Evolutionary conservation across 345 rosid genomes (phyloP), one percentile per base, ranked within the genome.

Genomic region (Murraya paniculata): DNA sequence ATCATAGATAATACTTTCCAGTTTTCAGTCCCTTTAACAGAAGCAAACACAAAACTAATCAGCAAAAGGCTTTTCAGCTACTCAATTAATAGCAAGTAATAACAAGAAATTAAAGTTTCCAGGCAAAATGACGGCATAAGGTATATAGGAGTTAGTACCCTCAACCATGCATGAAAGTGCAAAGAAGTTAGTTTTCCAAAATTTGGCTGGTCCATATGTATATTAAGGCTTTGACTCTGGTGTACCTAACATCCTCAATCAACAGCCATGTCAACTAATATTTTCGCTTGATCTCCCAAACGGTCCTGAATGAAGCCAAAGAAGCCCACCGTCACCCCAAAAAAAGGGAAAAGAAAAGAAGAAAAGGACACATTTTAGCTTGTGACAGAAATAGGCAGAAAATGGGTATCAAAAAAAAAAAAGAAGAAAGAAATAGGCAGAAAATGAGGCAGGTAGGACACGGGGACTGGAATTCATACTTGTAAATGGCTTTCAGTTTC

Each of bases 211-310:
- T 92, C 97, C 98, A 94, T 92, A 69, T 94, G 97, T 75, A 94
- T 93, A 58, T 95, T 95, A 77, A 93, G 87, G 85, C 98, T 95
- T 80, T 95, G 98, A 69, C 98, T 95, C 83, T 93, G 98, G 78
- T 95, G 97, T 64, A 93, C 92, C 75, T 83, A 95, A 84, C 97
- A 91, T 59, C 98, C 98, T 78, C 98, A 97, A 85, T 94, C 94
- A 64, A 84, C 94, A 30, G 95, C 98, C 98, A 93, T 93, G 39
- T 93, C 98, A 11, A 94, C 98, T 82, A 94, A 67, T 5, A 90
- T 91, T 88, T 82, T 93, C 81, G 98, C 88, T 90, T 94, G 87
- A 94, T 94, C 90, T 94, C 98, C 98, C 98, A 94, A 7, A 94
- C 98, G 38, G 97, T 94, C 92, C 97, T 94, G 79, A 66, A 39